These are phyloP conservation scores for Solanum chacoense DNA, from an alignment of 305 asterid species.

Conservation along the genomic window DNA sequence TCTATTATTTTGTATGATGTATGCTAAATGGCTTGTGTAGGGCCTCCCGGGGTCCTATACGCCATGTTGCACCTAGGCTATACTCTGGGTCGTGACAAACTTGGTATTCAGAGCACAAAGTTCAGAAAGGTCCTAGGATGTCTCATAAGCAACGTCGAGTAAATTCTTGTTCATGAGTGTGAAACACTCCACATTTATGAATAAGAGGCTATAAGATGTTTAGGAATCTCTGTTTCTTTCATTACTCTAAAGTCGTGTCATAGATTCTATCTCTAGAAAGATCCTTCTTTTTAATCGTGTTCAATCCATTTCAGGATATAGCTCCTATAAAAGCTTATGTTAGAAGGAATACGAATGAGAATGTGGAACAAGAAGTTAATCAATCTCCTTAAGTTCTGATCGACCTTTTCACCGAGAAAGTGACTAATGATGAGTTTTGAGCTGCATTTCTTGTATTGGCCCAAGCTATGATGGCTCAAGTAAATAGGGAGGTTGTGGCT, in stretches of 20 bases:
- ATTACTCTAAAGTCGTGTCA: background rate
- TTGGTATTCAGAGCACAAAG: background rate
- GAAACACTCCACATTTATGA: background rate
- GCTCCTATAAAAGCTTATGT: background rate
- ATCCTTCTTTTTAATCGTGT: background rate
- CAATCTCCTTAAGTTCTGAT: background rate
- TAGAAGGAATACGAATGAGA: background rate
- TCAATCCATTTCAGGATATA: background rate
- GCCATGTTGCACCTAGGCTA: background rate
- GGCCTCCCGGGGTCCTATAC: background rate
- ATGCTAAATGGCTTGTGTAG: background rate
- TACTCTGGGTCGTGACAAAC: background rate
- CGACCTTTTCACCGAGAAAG: background rate
- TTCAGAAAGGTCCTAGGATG: background rate
- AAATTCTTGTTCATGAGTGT: background rate
- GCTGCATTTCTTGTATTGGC: background rate
- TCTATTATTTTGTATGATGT: background rate
- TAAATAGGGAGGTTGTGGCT: background rate
- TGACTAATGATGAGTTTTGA: background rate
- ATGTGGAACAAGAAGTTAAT: background rate
- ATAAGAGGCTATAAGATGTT: background rate
- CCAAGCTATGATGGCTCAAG: background rate
- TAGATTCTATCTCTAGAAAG: background rate
- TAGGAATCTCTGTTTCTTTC: background rate
- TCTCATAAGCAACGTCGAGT: background rate